Evolutionary conservation across 768 basidiomycete genomes (phyloP).

Genomic region (Suillus tomentosus): DNA sequence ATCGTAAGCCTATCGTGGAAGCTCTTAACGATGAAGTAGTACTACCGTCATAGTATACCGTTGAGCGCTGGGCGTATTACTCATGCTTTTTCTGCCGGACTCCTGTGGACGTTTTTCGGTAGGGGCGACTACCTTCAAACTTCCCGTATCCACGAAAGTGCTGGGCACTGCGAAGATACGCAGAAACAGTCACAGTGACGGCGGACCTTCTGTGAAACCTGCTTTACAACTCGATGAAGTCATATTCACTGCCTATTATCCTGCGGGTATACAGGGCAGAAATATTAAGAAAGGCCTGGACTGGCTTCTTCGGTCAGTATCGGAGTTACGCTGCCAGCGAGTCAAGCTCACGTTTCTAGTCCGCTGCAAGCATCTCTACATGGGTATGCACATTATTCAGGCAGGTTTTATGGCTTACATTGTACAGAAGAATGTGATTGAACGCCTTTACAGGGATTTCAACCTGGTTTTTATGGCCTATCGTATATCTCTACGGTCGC

Average conservation of each 20-base stretch:
- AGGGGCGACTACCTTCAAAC: constrained; percentile 57
- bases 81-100: constrained; percentile 48
- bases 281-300: constrained; percentile 43
- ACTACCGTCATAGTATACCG: not conserved
- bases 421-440: not conserved
- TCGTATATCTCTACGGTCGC: constrained; percentile 52
- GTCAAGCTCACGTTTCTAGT: constrained; percentile 16
- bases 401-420: constrained; percentile 30
- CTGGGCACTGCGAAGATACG: constrained; percentile 46
- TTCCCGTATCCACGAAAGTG: constrained; percentile 42
- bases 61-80: not conserved
- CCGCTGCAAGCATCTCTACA: constrained; percentile 47
- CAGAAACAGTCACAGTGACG: not conserved
- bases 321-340: not conserved
- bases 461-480: constrained; percentile 40
- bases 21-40: not conserved
- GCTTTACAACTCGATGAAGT: constrained; percentile 63
- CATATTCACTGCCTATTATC: constrained; percentile 67
- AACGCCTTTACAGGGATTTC: constrained; percentile 23
- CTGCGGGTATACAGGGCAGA: constrained; percentile 42
- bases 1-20: not conserved
- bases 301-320: constrained; percentile 59
- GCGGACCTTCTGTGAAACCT: constrained; percentile 27
- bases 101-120: constrained; percentile 53
- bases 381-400: constrained; percentile 53